These are phyloP conservation scores for Solanum rostratum DNA, from an alignment of 257 asterid genomes.

Conservation along the genomic window DNA sequence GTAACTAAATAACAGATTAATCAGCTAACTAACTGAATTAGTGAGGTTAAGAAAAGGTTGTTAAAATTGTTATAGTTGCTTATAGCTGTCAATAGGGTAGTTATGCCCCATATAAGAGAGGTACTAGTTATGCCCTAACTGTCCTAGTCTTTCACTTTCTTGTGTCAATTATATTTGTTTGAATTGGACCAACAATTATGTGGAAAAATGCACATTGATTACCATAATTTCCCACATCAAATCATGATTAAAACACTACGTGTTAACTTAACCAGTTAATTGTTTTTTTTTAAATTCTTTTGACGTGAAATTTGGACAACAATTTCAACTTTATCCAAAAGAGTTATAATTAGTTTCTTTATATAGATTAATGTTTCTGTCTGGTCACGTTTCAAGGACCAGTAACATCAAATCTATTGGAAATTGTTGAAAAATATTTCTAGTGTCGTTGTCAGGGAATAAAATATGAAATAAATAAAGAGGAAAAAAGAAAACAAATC, in stretches of 20 bases:
- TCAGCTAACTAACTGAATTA: too few species aligned
- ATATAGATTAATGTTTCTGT: background rate
- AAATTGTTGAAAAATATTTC: background rate
- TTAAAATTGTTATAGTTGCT: too few species aligned
- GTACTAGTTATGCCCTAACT: too few species aligned
- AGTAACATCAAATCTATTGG: background rate
- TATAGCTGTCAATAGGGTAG: too few species aligned
- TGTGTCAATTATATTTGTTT: background rate
- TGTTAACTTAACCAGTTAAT: background rate
- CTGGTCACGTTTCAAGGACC: background rate
- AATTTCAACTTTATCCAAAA: background rate
- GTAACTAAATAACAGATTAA: too few species aligned
- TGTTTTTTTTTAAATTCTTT: background rate
- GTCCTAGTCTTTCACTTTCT: background rate
- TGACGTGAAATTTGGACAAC: background rate
- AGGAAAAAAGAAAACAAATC: background rate
- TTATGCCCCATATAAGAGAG: too few species aligned
- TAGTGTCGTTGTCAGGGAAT: background rate
- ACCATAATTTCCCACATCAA: background rate
- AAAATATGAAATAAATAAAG: background rate
- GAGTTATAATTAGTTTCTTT: background rate
- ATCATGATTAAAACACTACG: background rate
- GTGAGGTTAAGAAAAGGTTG: too few species aligned
- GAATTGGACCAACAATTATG: background rate
- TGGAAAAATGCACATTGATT: background rate